A percentile compares a stretch with the other conserved stretches of the same genome.
phyloP scores from a whole-genome alignment of 345 rosid species.

The Eucalyptus brandiana region DNA sequence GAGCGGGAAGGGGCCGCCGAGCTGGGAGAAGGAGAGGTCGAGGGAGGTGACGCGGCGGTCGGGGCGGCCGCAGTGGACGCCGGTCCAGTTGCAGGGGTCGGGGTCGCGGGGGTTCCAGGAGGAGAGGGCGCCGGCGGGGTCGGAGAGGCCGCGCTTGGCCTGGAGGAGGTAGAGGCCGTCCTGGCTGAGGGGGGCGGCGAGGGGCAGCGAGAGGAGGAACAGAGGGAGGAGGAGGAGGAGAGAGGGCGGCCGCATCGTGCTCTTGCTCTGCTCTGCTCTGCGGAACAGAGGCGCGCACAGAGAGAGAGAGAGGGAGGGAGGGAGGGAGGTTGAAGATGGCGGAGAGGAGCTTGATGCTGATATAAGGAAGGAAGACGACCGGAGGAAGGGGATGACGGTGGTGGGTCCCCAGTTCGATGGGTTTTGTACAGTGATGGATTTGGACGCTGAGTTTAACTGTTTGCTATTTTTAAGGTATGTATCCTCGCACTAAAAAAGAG shows the following conservation, averaged over 20 bases:
- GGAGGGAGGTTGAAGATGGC: background rate
- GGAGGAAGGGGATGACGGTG: background rate
- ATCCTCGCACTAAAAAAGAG: background rate
- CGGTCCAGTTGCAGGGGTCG: slow-evolving; percentile 66
- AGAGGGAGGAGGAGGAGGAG: slow-evolving; percentile 3
- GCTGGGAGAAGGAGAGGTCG: slow-evolving; percentile 32
- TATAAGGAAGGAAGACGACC: background rate
- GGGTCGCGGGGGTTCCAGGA: slow-evolving; percentile 60
- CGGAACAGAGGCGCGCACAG: background rate
- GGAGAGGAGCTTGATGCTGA: background rate
- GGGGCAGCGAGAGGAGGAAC: slow-evolving; percentile 1
- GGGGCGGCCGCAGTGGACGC: slow-evolving; percentile 41
- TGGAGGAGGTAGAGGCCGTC: slow-evolving; percentile 70
- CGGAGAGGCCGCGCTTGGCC: slow-evolving; percentile 45
- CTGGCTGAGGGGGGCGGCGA: slow-evolving; percentile 34
- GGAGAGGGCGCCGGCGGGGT: slow-evolving; percentile 39
- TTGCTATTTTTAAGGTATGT: background rate
- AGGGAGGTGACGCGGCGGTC: slow-evolving; percentile 34
- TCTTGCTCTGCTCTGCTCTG: background rate
- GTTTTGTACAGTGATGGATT: background rate
- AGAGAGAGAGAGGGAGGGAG: background rate
- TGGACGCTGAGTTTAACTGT: background rate
- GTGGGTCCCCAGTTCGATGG: background rate
- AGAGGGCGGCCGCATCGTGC: background rate
- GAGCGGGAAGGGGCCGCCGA: slow-evolving; percentile 70